Percentiles rank a stretch among this genome's conserved stretches.
phyloP scores from a whole-genome alignment of 257 asterid species.

The Plantago ovata region DNA sequence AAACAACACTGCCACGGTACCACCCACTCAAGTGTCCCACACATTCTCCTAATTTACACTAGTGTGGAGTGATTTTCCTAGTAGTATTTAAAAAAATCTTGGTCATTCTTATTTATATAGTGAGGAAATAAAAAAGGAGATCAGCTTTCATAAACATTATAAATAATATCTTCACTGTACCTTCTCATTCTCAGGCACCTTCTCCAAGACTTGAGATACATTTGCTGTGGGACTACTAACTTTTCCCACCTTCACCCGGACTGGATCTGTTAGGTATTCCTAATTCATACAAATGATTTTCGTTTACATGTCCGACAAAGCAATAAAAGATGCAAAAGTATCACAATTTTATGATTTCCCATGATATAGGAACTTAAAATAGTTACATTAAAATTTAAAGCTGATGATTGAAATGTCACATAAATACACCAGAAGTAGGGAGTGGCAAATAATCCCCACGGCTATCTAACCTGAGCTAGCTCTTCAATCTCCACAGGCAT shows the following conservation, averaged over 20 bases:
- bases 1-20: too few species aligned
- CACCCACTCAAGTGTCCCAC: too few species aligned
- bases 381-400: too few species aligned
- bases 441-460: conserved; percentile 5
- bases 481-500: conserved; percentile 94
- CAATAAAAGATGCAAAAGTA: neutral
- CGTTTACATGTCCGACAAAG: conserved; percentile 1
- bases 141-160: too few species aligned
- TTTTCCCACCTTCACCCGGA: conserved; percentile 83
- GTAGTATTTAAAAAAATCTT: too few species aligned
- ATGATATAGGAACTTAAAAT: conserved; percentile 7
- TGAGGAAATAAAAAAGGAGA: too few species aligned
- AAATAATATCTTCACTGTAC: conserved; percentile 24
- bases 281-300: conserved; percentile 13
- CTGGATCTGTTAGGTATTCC: conserved; percentile 85
- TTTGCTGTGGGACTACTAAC: conserved; percentile 87
- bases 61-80: too few species aligned
- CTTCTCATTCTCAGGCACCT: conserved; percentile 82
- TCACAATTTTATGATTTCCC: neutral
- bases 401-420: conserved; percentile 13
- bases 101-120: too few species aligned
- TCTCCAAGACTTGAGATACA: conserved; percentile 74
- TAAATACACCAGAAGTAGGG: conserved; percentile 10
- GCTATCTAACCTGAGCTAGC: conserved; percentile 62
- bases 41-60: too few species aligned